Evolutionary conservation across 2,329 filamentous ascomycete genomes (phyloP), one percentile per base, ranked within the genome.

Genomic region (Immersiporthe knoxdaviesiana): DNA sequence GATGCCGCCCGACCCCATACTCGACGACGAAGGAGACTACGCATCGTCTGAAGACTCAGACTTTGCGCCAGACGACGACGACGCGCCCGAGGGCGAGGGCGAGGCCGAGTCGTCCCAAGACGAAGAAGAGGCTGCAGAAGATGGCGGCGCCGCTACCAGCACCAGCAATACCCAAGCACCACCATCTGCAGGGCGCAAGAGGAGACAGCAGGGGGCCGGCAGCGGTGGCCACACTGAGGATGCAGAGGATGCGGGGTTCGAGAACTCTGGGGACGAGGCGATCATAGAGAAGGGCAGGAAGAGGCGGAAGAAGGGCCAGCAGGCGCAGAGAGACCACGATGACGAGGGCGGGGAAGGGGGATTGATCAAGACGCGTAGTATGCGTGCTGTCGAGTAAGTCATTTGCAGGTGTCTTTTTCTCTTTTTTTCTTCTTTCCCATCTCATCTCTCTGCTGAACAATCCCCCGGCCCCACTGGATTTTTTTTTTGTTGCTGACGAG

Each of bases 21-120:
- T 76, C 63, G 80, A 83, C 63, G 80, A 83, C 52, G 83, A 85
- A 24, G 83, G 84, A 30, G 84, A 87, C 41, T 92, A 92, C 74
- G 87, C 84, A 21, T 92, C 90, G 1, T 90, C 90, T 3, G 88
- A 92, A 73, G 91, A 93, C 76, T 91, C 90, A 12, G 90, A 93
- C 76, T 93, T 93, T 71, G 86, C 89, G 32, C 87, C 87, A 35
- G 35, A 35, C n/a, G 88, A 88, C n/a, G 88, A 88, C 60, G 82
- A 83, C 24, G 84, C 76, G 37, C 74, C 79, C 50, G 77, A 75
- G 18, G 75, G 79, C n/a, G 82, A 82, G 47, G 67, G 61, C 24
- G 70, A 60, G 16, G 56, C 52, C 8, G 83, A 80, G 41, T 83
- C 81, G 21, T 82, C 79, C 18, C 81, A 80, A 14, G 86, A 86